Evolutionary conservation across 2,329 filamentous ascomycete genomes (phyloP), one percentile per base, ranked within the genome.

Genomic region (Knufia fluminis): DNA sequence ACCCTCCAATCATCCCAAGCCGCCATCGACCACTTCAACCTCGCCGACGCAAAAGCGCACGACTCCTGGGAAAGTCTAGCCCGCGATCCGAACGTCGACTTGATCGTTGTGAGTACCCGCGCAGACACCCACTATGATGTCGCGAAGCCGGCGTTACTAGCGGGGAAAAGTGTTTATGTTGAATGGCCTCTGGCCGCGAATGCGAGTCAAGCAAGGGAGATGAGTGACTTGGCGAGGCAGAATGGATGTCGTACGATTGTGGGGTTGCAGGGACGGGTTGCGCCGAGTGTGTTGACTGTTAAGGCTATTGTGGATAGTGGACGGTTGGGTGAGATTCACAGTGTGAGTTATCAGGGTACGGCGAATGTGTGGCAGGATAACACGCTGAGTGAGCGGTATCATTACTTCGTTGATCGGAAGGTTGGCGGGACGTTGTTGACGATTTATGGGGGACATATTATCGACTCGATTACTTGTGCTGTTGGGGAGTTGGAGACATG

Each of bases 161-260:
- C 74, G 0, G 78, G 77, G 0, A 80, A 80, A 59, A 57, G 64
- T 0, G 68, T 76, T 0, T 82, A 67, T 50, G 68, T 78, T 0
- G 78, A 82, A 62, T 82, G 78, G 75, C 79, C 77, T 4, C 64
- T 82, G 0, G 75, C 73, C 0, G 62, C 72, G 12, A 69, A 73
- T 47, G 60, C 63, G 0, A 49, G 57, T 1, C 62, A 69, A 1
- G 74, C 70, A 0, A 56, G 59, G 14, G 70, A 73, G 38, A 61
- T 81, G 49, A 64, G 63, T 0, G 59, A 59, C 0, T 50, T 67
- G 1, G 70, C 66, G 0, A 57, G 52, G 2, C 46, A 63, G 20
- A 64, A 64, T 4, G 61, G 68, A 1, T 59, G 60, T 2, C 62
- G 62, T 26, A 71, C 68, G 1, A 61, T 77, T 2, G 68, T 80